These are phyloP conservation scores for Candida namnaoensis DNA, from an alignment of 805 yeast genomes.

Conservation along the genomic window DNA sequence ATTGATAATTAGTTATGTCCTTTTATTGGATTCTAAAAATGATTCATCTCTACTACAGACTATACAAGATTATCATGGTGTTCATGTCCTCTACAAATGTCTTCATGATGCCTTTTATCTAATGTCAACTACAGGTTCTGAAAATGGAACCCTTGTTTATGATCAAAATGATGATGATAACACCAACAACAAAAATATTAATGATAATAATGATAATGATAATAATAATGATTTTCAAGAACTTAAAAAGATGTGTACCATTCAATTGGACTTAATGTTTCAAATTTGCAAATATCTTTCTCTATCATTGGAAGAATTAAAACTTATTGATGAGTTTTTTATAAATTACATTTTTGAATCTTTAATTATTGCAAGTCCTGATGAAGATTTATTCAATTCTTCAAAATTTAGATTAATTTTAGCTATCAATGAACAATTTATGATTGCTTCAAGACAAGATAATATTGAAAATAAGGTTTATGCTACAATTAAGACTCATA, in stretches of 20 bases:
- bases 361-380: slow-evolving; percentile 33
- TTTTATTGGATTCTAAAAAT: slow-evolving; percentile 34
- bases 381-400: slow-evolving; percentile 51
- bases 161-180: no score
- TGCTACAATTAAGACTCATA: slow-evolving; percentile 35
- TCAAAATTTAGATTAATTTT: slow-evolving; percentile 64
- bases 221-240: slow-evolving; percentile 21
- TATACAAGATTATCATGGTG: slow-evolving; percentile 45
- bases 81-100: slow-evolving; percentile 32
- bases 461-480: slow-evolving; percentile 43
- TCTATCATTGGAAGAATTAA: slow-evolving; percentile 31
- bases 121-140: no score
- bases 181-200: no score
- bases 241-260: slow-evolving; percentile 28
- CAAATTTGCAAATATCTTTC: slow-evolving; percentile 46
- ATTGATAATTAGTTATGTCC: slow-evolving; percentile 31
- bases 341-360: slow-evolving; percentile 38
- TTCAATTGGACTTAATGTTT: slow-evolving; percentile 43
- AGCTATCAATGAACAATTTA: slow-evolving; percentile 80
- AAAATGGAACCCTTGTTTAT: no score
- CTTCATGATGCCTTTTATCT: slow-evolving; percentile 22
- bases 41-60: slow-evolving; percentile 33
- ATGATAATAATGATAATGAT: slow-evolving; percentile 11
- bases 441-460: slow-evolving; percentile 41
- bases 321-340: slow-evolving; percentile 32